Conservation (phyloP, 108 stramenopile species). For the Fragilaria crotonensis region DNA sequence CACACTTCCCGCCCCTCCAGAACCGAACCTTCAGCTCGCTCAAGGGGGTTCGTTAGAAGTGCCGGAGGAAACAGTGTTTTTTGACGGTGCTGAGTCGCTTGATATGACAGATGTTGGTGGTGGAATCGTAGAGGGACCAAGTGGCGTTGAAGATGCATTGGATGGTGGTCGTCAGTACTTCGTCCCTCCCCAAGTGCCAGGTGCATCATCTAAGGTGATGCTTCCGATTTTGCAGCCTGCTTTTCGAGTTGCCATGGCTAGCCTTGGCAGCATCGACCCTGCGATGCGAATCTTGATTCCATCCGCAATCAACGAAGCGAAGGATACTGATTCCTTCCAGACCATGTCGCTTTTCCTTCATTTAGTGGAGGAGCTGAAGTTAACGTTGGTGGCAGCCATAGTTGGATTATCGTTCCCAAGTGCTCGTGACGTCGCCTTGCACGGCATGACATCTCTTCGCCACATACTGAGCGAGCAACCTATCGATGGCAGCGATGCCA, state of each 20-base stretch:
- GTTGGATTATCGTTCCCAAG: constrained; percentile 69
- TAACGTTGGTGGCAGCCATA: constrained; percentile 64
- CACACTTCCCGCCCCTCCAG: constrained; percentile 15
- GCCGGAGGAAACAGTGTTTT: neutral
- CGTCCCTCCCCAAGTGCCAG: neutral
- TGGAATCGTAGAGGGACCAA: neutral
- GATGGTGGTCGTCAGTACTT: neutral
- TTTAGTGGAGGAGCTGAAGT: constrained; percentile 41
- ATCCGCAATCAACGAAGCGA: neutral
- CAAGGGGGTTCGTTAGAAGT: neutral
- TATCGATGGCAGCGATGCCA: constrained; percentile 30
- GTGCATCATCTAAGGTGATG: constrained; percentile 53
- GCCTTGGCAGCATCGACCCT: constrained; percentile 32
- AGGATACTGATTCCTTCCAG: neutral
- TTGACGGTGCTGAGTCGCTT: neutral
- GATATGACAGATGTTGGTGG: neutral
- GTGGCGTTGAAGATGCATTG: neutral
- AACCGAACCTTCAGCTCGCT: constrained; percentile 1
- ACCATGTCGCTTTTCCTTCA: constrained; percentile 30
- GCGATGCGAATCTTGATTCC: constrained; percentile 25
- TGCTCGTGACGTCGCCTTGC: constrained; percentile 64
- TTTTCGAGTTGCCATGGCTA: constrained; percentile 50
- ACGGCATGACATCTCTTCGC: constrained; percentile 49
- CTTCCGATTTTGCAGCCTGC: constrained; percentile 78
- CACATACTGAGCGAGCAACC: constrained; percentile 21